Conservation (phyloP, 371 early-diverging fungal genomes). For the Mucor piriformis region DNA sequence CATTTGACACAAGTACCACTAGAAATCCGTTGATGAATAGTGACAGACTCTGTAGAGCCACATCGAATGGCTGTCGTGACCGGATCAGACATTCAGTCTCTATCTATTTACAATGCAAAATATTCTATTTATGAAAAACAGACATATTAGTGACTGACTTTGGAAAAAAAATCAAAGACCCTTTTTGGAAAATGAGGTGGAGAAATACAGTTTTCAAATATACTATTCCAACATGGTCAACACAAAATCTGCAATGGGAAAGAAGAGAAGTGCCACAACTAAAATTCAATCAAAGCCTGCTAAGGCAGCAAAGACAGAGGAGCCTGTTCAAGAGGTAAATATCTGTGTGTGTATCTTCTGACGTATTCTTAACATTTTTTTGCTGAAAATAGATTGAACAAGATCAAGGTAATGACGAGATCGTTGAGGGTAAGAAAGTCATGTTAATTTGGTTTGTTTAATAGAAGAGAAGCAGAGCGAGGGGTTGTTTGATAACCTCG, state of each 20-base stretch:
- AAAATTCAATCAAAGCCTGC: conserved; percentile 12
- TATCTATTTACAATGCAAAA: too few species aligned
- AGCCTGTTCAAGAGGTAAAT: background rate
- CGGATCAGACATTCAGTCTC: too few species aligned
- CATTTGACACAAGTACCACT: too few species aligned
- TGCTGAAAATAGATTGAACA: background rate
- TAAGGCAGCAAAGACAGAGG: conserved; percentile 10
- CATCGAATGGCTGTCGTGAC: too few species aligned
- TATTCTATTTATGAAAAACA: too few species aligned
- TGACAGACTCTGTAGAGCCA: too few species aligned
- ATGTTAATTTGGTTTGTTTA: background rate
- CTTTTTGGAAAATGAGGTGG: too few species aligned
- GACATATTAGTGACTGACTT: too few species aligned
- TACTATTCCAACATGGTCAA: conserved; percentile 7
- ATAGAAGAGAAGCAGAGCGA: conserved; percentile 12
- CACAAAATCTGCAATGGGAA: background rate
- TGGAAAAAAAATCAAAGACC: too few species aligned
- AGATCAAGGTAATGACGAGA: conserved; percentile 1
- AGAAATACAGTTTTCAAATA: background rate
- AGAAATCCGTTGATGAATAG: too few species aligned
- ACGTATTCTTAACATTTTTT: background rate
- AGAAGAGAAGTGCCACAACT: conserved; percentile 19
- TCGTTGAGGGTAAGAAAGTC: background rate
- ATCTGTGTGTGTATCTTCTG: too few species aligned
- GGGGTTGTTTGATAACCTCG: conserved; percentile 46